phyloP scores from a whole-genome alignment of 2,329 filamentous ascomycete species.

The Trichoderma sp. region DNA sequence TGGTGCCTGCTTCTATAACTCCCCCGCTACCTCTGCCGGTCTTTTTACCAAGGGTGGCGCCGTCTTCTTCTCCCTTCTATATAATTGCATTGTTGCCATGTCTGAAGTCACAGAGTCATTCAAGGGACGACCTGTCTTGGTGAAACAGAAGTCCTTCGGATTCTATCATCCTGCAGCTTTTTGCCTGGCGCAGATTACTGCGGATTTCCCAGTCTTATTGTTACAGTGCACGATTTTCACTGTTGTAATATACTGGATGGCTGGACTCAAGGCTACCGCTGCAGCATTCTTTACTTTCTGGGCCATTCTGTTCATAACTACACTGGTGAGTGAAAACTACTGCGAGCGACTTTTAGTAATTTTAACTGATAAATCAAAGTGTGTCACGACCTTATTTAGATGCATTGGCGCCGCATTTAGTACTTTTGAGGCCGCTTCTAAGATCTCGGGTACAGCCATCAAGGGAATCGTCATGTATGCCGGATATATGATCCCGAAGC shows the following conservation, averaged over 20 bases:
- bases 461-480: constrained; percentile 58
- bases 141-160: constrained; percentile 58
- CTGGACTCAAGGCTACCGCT: constrained; percentile 51
- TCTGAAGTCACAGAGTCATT: constrained; percentile 66
- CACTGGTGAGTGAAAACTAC: neutral
- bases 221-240: constrained; percentile 59
- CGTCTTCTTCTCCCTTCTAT: constrained; percentile 63
- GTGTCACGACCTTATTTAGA: constrained; percentile 59
- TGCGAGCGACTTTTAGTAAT: neutral
- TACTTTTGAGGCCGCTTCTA: constrained; percentile 59
- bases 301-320: constrained; percentile 35
- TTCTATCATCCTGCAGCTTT: constrained; percentile 57
- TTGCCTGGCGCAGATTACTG: constrained; percentile 56
- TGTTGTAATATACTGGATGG: constrained; percentile 63
- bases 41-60: constrained; percentile 64
- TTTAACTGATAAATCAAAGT: constrained; percentile 29
- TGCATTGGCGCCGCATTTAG: constrained; percentile 53
- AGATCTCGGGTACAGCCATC: constrained; percentile 52
- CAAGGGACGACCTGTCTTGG: constrained; percentile 55
- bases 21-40: constrained; percentile 54
- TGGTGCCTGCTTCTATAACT: constrained; percentile 67
- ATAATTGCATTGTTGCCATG: constrained; percentile 60
- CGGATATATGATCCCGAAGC: constrained; percentile 62
- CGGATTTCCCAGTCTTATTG: constrained; percentile 55
- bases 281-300: constrained; percentile 62